phyloP scores from a whole-genome alignment of 306 rosid genomes.

The Malus sieversii region DNA sequence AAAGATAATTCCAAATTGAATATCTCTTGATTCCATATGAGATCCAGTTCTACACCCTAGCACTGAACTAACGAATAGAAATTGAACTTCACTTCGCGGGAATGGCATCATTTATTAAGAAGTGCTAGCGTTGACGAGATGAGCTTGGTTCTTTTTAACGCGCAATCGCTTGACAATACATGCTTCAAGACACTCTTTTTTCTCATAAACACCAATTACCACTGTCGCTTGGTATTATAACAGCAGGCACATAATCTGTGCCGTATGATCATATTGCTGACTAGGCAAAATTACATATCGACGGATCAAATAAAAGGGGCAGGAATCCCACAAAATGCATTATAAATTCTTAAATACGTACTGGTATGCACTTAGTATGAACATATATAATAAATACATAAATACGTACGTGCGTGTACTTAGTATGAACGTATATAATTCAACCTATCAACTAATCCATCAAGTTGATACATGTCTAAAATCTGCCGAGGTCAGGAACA shows the following conservation, averaged over 20 bases:
- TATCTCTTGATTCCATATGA: neutral
- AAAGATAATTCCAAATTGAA: too few relatives aligned
- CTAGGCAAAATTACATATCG: neutral
- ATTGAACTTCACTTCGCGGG: neutral
- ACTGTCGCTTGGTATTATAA: neutral
- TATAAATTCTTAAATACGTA: conserved; percentile 15
- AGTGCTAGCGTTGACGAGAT: neutral
- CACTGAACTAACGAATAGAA: neutral
- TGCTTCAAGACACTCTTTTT: neutral
- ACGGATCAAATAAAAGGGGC: neutral
- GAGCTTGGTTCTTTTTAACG: neutral
- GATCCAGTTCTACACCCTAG: neutral
- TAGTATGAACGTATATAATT: conserved; percentile 23
- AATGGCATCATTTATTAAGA: neutral
- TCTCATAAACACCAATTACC: neutral
- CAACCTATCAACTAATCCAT: conserved; percentile 6
- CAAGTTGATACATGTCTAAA: neutral
- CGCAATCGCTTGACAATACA: neutral
- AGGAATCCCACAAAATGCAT: conserved; percentile 7
- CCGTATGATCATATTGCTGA: neutral
- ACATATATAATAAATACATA: conserved; percentile 12
- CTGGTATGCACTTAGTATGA: neutral
- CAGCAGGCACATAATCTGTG: neutral
- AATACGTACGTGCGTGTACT: conserved; percentile 8
- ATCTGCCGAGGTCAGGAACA: conserved; percentile 84